Conservation (phyloP, 257 asterid species). For the Plantago ovata region DNA sequence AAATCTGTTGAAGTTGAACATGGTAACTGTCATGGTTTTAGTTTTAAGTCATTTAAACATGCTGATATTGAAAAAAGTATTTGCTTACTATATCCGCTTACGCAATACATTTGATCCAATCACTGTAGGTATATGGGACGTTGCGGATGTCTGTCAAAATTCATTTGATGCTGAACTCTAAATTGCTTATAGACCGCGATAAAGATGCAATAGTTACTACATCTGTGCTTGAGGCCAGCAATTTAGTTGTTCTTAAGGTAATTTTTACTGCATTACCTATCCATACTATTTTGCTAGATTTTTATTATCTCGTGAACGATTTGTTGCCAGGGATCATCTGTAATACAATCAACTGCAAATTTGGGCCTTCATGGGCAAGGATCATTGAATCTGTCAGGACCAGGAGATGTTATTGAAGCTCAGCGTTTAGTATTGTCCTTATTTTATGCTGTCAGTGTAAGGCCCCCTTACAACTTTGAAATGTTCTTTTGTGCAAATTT, state of each 20-base stretch:
- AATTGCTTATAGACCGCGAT: conserved; percentile 68
- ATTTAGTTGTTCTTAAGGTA: conserved; percentile 89
- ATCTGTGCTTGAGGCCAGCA: conserved; percentile 88
- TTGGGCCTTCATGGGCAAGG: conserved; percentile 96
- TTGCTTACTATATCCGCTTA: conserved; percentile 20
- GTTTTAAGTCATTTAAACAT: not conserved
- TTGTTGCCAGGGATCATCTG: conserved; percentile 68
- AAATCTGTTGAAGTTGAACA: no score
- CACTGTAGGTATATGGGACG: conserved; percentile 75
- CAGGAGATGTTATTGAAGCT: conserved; percentile 89
- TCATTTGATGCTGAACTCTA: conserved; percentile 82
- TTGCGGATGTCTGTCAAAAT: conserved; percentile 92
- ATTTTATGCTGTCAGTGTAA: conserved; percentile 80
- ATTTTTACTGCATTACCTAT: conserved; percentile 19
- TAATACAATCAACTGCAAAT: conserved; percentile 82
- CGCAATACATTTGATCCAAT: conserved; percentile 27
- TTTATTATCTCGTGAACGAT: conserved; percentile 10
- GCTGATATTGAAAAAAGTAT: conserved; percentile 3
- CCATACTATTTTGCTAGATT: conserved; percentile 18
- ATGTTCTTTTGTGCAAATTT: conserved; percentile 16
- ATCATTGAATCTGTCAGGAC: conserved; percentile 81
- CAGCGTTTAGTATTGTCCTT: conserved; percentile 83
- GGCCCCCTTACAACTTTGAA: conserved; percentile 30
- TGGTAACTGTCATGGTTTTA: not conserved
- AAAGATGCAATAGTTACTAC: conserved; percentile 69